Evolutionary conservation across 2,329 filamentous ascomycete species (phyloP), one percentile per base, ranked within the genome.

Genomic region (Xylaria sp.): DNA sequence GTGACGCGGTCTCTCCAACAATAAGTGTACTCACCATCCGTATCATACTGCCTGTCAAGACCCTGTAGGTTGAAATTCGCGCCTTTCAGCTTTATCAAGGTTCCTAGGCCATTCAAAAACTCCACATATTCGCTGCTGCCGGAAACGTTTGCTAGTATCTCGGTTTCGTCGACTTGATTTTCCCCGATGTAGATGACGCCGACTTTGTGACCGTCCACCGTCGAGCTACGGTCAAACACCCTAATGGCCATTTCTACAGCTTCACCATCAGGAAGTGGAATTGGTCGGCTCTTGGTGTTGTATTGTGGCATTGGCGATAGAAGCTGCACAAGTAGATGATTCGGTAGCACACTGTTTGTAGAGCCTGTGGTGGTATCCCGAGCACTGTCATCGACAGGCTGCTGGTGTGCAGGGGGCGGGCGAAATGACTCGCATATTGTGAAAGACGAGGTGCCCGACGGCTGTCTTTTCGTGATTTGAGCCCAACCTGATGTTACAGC

Each of bases 1-100:
- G 94, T 95, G 60, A 97, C 92, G 45, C 94, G 87, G 75, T 98
- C 95, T 64, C 94, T 91, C 94, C 95, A 99, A 72, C 92, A 94
- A 73, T 94, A 94, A 0, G 94, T 92, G 75, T 91, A 92, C 71
- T 94, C 87, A 33, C 95, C 95, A 75, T 99, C 95, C 1, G 83
- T 83, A 71, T 94, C 89, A 69, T 89, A 85, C 64, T 87, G 83
- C 31, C 88, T 87, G 75, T 98, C 94, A 25, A 99, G 80, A 3
- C 95, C 95, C 72, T 97, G 94, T 0, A 94, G 93, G 72, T 99
- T 98, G 80, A 97, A 96, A 21, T 86, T 90, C 9, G 93, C 91
- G 21, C 89, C 91, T 70, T 93, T 89, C 28, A 99, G 82, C 59
- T 86, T 89, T 4, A 93, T 92, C 59, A 96, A 82, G 3, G 90